Conservation (phyloP, 768 basidiomycete genomes). For the Coprinellus micaceus region DNA sequence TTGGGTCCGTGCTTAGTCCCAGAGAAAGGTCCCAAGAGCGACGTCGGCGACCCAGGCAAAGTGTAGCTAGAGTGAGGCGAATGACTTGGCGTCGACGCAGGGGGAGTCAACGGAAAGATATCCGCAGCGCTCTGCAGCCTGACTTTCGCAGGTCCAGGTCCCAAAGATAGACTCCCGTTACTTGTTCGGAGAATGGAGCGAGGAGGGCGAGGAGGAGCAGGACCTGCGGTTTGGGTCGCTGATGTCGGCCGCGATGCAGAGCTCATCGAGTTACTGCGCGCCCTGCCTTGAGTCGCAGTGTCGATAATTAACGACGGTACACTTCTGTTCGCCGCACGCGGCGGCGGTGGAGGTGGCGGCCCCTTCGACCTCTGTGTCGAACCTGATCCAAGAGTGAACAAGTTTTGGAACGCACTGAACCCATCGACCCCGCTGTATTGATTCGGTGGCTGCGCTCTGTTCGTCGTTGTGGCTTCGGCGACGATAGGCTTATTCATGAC, state of each 20-base stretch:
- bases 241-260: no score
- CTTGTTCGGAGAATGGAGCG: conserved; percentile 21
- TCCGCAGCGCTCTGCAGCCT: not conserved
- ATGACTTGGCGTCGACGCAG: conserved; percentile 5
- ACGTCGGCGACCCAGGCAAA: not conserved
- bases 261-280: no score
- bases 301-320: not conserved
- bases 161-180: not conserved
- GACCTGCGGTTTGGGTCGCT: no score
- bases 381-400: not conserved
- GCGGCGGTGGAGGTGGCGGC: not conserved
- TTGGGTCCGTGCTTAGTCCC: no score
- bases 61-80: not conserved
- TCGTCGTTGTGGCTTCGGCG: not conserved
- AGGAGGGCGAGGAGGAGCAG: conserved; percentile 16
- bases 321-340: no score
- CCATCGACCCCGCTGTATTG: not conserved
- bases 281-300: no score
- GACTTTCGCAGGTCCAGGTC: not conserved
- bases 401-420: not conserved
- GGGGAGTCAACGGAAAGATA: conserved; percentile 10
- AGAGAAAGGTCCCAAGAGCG: no score
- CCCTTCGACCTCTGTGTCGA: not conserved
- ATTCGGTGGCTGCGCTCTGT: not conserved
- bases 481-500: not conserved